Percentiles rank a stretch among this genome's conserved stretches.
Conservation (phyloP, 2,329 filamentous ascomycete genomes). For the Apiospora aurea region DNA sequence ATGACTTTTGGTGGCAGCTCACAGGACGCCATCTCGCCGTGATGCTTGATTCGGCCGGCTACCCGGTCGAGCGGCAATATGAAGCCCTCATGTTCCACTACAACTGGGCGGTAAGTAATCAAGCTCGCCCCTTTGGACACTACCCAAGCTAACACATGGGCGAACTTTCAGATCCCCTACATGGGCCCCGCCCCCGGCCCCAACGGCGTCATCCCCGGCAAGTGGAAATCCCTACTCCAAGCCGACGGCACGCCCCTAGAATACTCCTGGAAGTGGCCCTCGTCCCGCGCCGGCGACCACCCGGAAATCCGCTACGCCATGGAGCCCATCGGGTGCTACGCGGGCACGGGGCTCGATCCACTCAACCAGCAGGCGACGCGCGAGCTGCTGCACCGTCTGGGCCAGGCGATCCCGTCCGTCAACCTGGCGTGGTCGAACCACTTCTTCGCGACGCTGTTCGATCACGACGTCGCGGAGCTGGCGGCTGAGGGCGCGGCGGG, state of each 20-base stretch:
- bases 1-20: conserved; percentile 28
- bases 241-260: conserved; percentile 22
- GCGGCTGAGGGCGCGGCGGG: conserved; percentile 19
- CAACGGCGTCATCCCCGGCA: conserved; percentile 8
- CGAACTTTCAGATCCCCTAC: conserved; percentile 16
- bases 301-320: conserved; percentile 26
- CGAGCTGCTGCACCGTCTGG: conserved; percentile 25
- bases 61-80: conserved; percentile 27
- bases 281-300: not conserved
- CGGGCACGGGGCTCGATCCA: conserved; percentile 24
- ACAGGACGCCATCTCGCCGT: conserved; percentile 27
- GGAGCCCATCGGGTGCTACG: conserved; percentile 26
- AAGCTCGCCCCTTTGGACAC: too few relatives aligned
- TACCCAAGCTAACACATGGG: too few relatives aligned
- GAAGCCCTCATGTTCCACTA: conserved; percentile 25
- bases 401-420: conserved; percentile 14
- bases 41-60: conserved; percentile 27
- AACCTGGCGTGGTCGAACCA: conserved; percentile 25
- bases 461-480: conserved; percentile 25
- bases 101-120: not conserved
- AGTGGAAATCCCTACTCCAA: conserved; percentile 19
- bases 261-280: conserved; percentile 30
- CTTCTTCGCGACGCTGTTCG: conserved; percentile 26
- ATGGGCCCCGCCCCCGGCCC: conserved; percentile 26
- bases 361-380: conserved; percentile 23